These are phyloP conservation scores for Boletus rubropictus DNA, from an alignment of 768 basidiomycete species.

Conservation along the genomic window DNA sequence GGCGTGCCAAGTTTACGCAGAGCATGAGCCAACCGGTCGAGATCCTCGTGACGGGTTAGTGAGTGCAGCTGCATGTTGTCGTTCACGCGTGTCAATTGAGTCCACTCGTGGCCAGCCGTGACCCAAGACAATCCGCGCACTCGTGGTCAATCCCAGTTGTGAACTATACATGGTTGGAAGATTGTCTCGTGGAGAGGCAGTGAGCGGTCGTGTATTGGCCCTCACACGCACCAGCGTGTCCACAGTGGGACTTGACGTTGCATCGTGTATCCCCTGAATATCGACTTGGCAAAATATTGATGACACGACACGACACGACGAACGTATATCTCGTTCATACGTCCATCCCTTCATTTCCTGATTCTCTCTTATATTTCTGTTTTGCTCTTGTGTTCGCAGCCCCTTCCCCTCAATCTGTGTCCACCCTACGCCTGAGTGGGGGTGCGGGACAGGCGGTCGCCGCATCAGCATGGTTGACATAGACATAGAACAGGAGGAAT, in stretches of 20 bases:
- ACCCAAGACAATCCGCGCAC: constrained; percentile 67
- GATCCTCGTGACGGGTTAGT: constrained; percentile 81
- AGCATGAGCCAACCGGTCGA: constrained; percentile 75
- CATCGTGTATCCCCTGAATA: constrained; percentile 57
- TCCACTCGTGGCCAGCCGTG: constrained; percentile 29
- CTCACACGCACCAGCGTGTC: constrained; percentile 35
- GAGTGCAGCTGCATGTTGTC: constrained; percentile 25
- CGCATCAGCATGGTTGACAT: constrained; percentile 22
- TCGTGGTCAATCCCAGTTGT: constrained; percentile 81
- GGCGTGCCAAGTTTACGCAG: constrained; percentile 78
- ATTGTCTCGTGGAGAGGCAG: constrained; percentile 80
- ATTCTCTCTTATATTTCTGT: background rate
- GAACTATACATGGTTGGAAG: constrained; percentile 89
- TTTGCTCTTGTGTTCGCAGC: background rate
- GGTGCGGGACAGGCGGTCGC: constrained; percentile 28
- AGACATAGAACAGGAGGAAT: constrained; percentile 21
- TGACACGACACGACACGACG: constrained; percentile 14
- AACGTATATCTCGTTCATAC: constrained; percentile 6
- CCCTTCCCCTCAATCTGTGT: constrained; percentile 3
- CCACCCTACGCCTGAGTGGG: constrained; percentile 8
- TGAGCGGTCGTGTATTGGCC: background rate
- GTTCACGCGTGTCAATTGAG: background rate
- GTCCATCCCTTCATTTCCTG: background rate
- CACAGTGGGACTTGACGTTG: constrained; percentile 64
- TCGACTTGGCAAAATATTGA: constrained; percentile 49